Percentiles rank a stretch among this genome's conserved stretches.
These are phyloP conservation scores for Otatea glauca DNA, from an alignment of 176 grass and related monocot species.

Conservation along the genomic window DNA sequence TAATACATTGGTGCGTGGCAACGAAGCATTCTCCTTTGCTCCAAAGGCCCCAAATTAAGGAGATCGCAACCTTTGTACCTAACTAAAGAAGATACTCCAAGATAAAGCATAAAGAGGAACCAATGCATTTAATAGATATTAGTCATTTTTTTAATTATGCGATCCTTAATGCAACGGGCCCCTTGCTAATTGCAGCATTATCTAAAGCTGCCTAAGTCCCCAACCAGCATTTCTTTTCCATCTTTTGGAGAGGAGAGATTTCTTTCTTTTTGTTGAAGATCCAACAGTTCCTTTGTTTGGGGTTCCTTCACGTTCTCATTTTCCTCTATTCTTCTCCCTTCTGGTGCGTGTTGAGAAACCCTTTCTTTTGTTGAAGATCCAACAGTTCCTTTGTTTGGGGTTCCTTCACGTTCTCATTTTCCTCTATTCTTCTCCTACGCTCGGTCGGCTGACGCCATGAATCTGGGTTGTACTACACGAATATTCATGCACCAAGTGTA, in stretches of 20 bases:
- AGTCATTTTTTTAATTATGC: not conserved
- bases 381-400: too few species aligned
- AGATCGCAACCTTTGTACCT: slow-evolving; percentile 24
- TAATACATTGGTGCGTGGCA: not conserved
- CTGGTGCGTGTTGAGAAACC: too few species aligned
- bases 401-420: too few species aligned
- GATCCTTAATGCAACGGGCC: not conserved
- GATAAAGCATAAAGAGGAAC: not conserved
- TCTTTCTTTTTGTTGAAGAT: not conserved
- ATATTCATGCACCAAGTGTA: too few species aligned
- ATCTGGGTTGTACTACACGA: too few species aligned
- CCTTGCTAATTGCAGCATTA: not conserved
- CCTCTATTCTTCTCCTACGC: too few species aligned
- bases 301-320: not conserved
- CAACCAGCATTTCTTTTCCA: slow-evolving; percentile 5
- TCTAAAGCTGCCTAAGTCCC: not conserved
- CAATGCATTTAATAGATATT: not conserved
- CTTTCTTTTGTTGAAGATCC: too few species aligned
- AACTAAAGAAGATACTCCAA: slow-evolving; percentile 29
- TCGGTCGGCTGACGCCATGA: too few species aligned
- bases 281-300: not conserved
- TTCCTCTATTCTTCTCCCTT: not conserved
- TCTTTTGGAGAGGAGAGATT: not conserved
- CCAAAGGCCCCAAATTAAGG: not conserved
- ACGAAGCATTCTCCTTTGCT: slow-evolving; percentile 12